Evolutionary conservation across 2,329 filamentous ascomycete species (phyloP).

Genomic region (Dactylonectria estremocensis): DNA sequence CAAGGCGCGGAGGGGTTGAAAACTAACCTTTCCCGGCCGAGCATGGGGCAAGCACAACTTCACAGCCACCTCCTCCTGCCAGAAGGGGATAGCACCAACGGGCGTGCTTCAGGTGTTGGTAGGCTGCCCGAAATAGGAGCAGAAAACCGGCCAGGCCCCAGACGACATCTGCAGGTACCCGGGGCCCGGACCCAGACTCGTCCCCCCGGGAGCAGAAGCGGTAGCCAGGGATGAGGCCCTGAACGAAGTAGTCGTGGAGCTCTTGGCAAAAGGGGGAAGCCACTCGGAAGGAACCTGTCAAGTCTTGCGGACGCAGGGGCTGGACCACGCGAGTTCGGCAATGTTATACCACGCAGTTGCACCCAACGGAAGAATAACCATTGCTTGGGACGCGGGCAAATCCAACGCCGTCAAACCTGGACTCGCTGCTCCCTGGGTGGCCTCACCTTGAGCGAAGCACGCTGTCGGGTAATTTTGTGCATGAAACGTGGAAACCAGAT

Average conservation of each 20-base stretch:
- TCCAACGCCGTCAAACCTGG: neutral
- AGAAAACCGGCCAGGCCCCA: neutral
- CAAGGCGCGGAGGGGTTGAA: neutral
- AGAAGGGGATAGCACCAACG: slow-evolving; percentile 4
- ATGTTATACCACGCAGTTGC: neutral
- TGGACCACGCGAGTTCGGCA: slow-evolving; percentile 10
- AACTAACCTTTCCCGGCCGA: neutral
- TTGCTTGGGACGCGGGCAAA: slow-evolving; percentile 1
- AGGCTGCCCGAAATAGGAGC: slow-evolving; percentile 7
- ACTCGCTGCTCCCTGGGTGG: too few species aligned
- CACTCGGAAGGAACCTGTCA: slow-evolving; percentile 3
- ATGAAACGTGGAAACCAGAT: slow-evolving; percentile 26
- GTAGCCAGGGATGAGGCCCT: neutral
- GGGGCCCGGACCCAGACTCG: neutral
- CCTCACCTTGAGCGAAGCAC: slow-evolving; percentile 2
- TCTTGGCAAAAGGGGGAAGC: neutral
- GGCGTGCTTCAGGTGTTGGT: slow-evolving; percentile 16
- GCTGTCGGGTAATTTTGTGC: slow-evolving; percentile 33
- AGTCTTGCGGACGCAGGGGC: neutral
- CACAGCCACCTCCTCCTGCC: slow-evolving; percentile 16
- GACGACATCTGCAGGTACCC: slow-evolving; percentile 15
- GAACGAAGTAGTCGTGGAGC: neutral
- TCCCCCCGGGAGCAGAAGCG: neutral
- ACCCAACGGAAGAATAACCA: neutral
- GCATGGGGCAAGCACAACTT: neutral